Evolutionary conservation across 805 yeast genomes (phyloP), one percentile per base, ranked within the genome.

Genomic region (Saccharomycopsis lassenensis): DNA sequence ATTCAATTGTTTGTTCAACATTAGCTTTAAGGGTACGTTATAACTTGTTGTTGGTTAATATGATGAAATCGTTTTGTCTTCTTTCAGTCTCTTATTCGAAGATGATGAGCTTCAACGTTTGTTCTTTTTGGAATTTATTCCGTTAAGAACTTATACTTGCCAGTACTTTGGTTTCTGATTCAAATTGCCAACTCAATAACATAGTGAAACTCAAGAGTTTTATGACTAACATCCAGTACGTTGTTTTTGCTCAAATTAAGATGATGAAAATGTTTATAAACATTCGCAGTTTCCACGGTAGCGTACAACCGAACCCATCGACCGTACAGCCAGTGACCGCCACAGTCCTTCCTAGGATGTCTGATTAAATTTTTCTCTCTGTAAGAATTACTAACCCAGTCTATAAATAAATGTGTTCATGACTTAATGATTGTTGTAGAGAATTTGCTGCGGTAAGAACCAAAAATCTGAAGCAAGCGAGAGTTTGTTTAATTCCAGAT

Each of bases 251-350:
- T 29, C 10, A 14, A n/a, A 18, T 39, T 27, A 19, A 29, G 14
- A 39, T 42, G 46, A 42, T 42, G 46, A 42, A 42, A 40, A 34
- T 33, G 12, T 27, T 22, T 31, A 31, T 42, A 19, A 42, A 42
- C 46, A 42, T 42, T 42, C 46, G 46, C 46, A 42, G 46, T 42
- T 42, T 42, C 46, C 46, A 42, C 46, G 46, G 46, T 42, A 42
- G 46, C 43, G 46, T 42, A 37, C 46, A 33, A 28, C 29, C 27
- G 31, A 38, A 42, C 32, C 46, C 46, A 37, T 32, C 31, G 34
- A 29, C 24, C 24, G 46, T 37, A 42, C 46, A 42, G 45, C 35
- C 46, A 42, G 46, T 42, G 46, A 42, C 46, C 46, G 46, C 29
- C 39, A 39, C 27, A 11, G 18, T 27, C 17, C 37, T 42, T 35